phyloP scores from a whole-genome alignment of 768 basidiomycete species.

The Polyporus arcularius region DNA sequence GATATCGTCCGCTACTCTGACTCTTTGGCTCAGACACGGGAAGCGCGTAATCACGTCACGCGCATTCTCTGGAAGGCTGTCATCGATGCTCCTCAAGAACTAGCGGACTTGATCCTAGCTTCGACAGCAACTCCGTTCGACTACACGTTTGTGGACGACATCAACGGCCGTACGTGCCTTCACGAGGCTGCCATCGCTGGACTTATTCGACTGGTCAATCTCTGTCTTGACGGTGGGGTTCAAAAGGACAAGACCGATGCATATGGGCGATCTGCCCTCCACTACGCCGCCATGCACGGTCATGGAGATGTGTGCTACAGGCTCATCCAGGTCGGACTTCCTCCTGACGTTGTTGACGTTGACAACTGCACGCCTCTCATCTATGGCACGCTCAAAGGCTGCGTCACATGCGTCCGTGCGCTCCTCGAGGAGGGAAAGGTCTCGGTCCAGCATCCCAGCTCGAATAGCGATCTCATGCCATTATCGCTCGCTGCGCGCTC shows the following conservation, averaged over 20 bases:
- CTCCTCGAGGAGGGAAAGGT: conserved; percentile 75
- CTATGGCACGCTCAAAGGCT: conserved; percentile 88
- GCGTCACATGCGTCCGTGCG: conserved; percentile 79
- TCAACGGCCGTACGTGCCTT: conserved; percentile 91
- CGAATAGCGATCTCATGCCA: conserved; percentile 75
- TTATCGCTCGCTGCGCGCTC: conserved; percentile 89
- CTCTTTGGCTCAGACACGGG: conserved; percentile 58
- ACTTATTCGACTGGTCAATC: conserved; percentile 67
- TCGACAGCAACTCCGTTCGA: conserved; percentile 74
- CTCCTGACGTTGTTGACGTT: conserved; percentile 75
- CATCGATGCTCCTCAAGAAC: conserved; percentile 73
- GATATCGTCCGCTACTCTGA: conserved; percentile 76
- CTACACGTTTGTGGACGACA: conserved; percentile 92
- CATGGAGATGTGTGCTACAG: conserved; percentile 73
- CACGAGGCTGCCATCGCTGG: conserved; percentile 94
- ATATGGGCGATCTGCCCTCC: conserved; percentile 91
- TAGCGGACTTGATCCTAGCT: conserved; percentile 73
- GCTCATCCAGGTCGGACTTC: conserved; percentile 68
- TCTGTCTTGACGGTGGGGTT: conserved; percentile 77
- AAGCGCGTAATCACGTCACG: conserved; percentile 69
- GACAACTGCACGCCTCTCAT: conserved; percentile 95
- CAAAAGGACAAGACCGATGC: conserved; percentile 76
- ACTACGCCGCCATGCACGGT: conserved; percentile 96
- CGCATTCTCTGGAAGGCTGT: conserved; percentile 95
- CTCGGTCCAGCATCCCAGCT: conserved; percentile 55